These are phyloP conservation scores for Alternaria angustiovoidea DNA, from an alignment of 2,329 filamentous ascomycete genomes.

Conservation along the genomic window DNA sequence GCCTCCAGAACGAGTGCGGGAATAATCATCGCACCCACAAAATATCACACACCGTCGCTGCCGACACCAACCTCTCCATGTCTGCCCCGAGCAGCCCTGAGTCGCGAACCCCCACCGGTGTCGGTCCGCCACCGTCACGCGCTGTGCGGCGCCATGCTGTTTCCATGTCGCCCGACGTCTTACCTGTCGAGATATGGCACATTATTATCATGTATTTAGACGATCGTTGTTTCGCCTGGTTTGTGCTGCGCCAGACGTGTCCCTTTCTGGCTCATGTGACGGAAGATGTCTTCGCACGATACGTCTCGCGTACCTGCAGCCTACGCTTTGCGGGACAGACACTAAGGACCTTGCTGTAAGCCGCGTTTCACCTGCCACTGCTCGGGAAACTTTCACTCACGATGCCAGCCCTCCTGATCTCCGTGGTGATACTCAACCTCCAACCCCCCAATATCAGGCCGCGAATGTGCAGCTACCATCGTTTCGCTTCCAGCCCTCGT, in stretches of 20 bases:
- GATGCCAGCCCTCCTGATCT: conserved; percentile 12
- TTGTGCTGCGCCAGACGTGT: conserved; percentile 29
- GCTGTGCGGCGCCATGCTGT: conserved; percentile 5
- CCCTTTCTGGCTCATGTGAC: conserved; percentile 21
- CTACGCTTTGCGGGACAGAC: conserved; percentile 27
- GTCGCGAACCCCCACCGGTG: conserved; percentile 17
- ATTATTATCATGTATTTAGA: conserved; percentile 23
- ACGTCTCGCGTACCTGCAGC: conserved; percentile 25
- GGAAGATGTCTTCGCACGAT: conserved; percentile 26
- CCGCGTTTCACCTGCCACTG: conserved; percentile 14
- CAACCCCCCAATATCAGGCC: conserved; percentile 1
- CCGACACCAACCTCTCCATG: conserved; percentile 18
- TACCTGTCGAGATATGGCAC: conserved; percentile 29
- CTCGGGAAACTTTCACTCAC: conserved; percentile 15
- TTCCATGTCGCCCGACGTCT: conserved; percentile 17
- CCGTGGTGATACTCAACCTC: conserved; percentile 6
- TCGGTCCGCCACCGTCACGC: conserved; percentile 17
- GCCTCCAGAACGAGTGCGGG: conserved; percentile 16
- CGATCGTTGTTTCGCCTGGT: conserved; percentile 32
- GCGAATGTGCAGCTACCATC: conserved; percentile 13
- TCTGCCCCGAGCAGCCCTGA: conserved; percentile 11
- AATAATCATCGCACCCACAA: conserved; percentile 19
- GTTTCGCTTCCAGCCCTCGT: conserved; percentile 29
- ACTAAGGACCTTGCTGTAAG: conserved; percentile 23
- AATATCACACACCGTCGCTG: conserved; percentile 9